Evolutionary conservation across 176 grass and related monocot genomes (phyloP), one percentile per base, ranked within the genome.

Genomic region (Alopecurus myosuroides): DNA sequence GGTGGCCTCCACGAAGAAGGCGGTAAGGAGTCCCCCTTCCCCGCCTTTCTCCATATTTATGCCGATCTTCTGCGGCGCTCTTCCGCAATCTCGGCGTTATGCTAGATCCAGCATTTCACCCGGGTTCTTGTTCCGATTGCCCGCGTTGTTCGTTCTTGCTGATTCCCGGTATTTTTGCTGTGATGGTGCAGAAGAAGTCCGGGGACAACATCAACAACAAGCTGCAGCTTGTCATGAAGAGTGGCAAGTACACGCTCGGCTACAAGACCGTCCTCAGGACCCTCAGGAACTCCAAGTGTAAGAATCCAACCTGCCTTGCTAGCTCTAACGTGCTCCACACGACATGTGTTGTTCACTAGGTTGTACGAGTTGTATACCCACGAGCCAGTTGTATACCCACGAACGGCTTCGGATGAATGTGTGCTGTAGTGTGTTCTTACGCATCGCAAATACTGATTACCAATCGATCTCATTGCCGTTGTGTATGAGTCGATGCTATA

Each of bases 171-270:
- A 11, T 19, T 25, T 3, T 25, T 68, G 18, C 11, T 66, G 40
- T 57, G 70, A 26, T 68, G 11, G 30, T 26, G 88, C 86, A 94
- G 97, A 96, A 96, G 88, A 96, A 96, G 97, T 92, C 77, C 28
- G 84, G 91, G 30, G 97, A 99, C 83, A 99, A 87, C 91, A 99
- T 96, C 82, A 99, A 95, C 89, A 99, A 92, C 88, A 90, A 92
- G 88, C 81, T 98, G 48, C 93, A 92, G 74, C 91, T 98, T 51
- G 96, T 98, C 53, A 96, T 99, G 97, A 99, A 96, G 93, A 96
- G 97, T 23, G 93, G 97, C 48, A 99, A 96, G 88, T 98, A 94
- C 85, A 98, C 93, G 22, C 93, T 98, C 41, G 96, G 96, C 40
- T 98, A 94, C 87, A 96, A 96, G 88, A 98, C 97, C 13, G 97